These are phyloP conservation scores for Dictyostelium capitatum DNA, from an alignment of 78 protist species.

Conservation along the genomic window DNA sequence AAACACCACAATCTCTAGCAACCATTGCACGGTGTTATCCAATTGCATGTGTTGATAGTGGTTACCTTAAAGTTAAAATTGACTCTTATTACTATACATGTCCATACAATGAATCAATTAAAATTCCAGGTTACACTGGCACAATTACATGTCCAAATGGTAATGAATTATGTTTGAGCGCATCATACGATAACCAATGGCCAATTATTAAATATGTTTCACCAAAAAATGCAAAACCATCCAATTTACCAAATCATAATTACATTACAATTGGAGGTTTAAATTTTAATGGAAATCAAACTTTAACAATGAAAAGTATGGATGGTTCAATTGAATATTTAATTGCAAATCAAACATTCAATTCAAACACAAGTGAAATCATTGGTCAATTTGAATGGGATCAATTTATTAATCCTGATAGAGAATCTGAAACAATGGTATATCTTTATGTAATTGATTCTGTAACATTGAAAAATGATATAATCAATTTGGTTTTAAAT, in stretches of 20 bases:
- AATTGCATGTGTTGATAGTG: neutral
- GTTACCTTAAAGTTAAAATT: conserved; percentile 23
- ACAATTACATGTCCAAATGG: conserved; percentile 37
- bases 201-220: neutral
- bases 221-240: neutral
- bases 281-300: neutral
- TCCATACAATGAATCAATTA: conserved; percentile 1
- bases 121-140: conserved; percentile 12
- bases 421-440: neutral
- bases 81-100: conserved; percentile 24
- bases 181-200: conserved; percentile 19
- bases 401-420: neutral
- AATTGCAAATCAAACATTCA: neutral
- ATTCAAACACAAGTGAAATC: neutral
- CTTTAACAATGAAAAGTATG: neutral
- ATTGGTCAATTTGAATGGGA: neutral
- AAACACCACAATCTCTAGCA: neutral
- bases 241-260: too few relatives aligned
- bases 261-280: conserved; percentile 5
- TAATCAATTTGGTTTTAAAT: neutral
- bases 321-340: too few relatives aligned
- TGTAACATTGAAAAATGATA: neutral
- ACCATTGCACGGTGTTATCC: conserved; percentile 35
- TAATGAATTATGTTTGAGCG: conserved; percentile 8
- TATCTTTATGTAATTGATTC: neutral